Percentiles rank a stretch among this genome's conserved stretches.
Conservation (phyloP, 2,329 filamentous ascomycete species). For the Xylaria digitata region DNA sequence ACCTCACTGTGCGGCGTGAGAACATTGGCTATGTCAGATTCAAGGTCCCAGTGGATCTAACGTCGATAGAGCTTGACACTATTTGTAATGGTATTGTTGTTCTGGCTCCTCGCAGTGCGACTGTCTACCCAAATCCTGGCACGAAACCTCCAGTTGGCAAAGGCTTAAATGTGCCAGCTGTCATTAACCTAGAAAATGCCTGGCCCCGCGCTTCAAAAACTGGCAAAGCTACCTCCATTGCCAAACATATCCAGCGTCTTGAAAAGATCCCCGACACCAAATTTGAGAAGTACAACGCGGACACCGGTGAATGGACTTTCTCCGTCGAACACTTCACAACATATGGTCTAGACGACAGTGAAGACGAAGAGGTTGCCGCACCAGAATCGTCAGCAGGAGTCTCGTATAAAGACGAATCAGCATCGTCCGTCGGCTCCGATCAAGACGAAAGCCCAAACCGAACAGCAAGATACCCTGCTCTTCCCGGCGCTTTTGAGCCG, state of each 20-base stretch:
- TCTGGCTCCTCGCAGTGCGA: conserved; percentile 81
- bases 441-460: conserved; percentile 70
- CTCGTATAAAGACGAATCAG: conserved; percentile 41
- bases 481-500: conserved; percentile 85
- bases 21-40: conserved; percentile 87
- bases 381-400: conserved; percentile 50
- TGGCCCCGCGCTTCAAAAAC: conserved; percentile 80
- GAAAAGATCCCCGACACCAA: conserved; percentile 82
- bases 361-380: conserved; percentile 76
- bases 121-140: conserved; percentile 82
- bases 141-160: conserved; percentile 87
- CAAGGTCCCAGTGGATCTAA: conserved; percentile 84
- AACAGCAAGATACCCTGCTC: conserved; percentile 59
- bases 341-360: conserved; percentile 85
- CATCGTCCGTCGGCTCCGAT: conserved; percentile 47
- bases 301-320: conserved; percentile 90
- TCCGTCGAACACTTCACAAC: conserved; percentile 96
- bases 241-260: conserved; percentile 85
- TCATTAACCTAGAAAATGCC: conserved; percentile 89
- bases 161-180: conserved; percentile 90
- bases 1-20: conserved; percentile 84
- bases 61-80: conserved; percentile 80
- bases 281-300: conserved; percentile 81
- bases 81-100: conserved; percentile 81
- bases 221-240: conserved; percentile 72